These are phyloP conservation scores for Gloeostereum incarnatum DNA, from an alignment of 768 basidiomycete genomes.

Conservation along the genomic window DNA sequence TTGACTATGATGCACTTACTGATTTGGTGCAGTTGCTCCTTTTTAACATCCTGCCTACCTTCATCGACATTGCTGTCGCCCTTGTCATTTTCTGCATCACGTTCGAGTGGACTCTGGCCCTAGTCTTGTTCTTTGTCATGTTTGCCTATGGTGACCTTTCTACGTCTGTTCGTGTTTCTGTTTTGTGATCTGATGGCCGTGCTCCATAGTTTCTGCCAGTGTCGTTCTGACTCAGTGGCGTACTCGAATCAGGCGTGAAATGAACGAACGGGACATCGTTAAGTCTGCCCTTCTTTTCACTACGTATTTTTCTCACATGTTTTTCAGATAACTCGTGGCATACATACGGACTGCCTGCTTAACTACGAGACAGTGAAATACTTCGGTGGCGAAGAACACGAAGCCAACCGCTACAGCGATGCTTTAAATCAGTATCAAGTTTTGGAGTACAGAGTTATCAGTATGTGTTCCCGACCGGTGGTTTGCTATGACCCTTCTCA, in stretches of 20 bases:
- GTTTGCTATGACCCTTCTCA: constrained; percentile 3
- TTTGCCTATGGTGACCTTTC: constrained; percentile 52
- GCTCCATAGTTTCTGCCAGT: constrained; percentile 31
- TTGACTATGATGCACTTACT: not conserved
- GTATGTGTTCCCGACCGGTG: constrained; percentile 31
- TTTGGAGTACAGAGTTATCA: constrained; percentile 64
- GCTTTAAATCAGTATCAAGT: constrained; percentile 69
- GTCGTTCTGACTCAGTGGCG: constrained; percentile 62
- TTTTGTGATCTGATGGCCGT: constrained; percentile 2
- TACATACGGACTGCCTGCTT: constrained; percentile 72
- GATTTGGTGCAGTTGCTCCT: constrained; percentile 46
- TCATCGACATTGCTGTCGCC: constrained; percentile 72
- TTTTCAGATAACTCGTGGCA: constrained; percentile 61
- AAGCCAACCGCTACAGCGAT: constrained; percentile 58
- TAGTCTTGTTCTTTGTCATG: constrained; percentile 68
- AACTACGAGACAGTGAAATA: constrained; percentile 87
- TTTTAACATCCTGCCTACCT: constrained; percentile 79
- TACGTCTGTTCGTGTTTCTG: not conserved
- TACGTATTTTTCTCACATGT: constrained; percentile 1
- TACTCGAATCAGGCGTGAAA: constrained; percentile 62
- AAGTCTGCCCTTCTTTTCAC: constrained; percentile 13
- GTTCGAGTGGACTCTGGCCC: constrained; percentile 59
- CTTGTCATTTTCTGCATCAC: constrained; percentile 51
- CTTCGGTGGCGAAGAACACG: constrained; percentile 80
- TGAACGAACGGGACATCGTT: constrained; percentile 82